Percentiles rank a stretch among this genome's conserved stretches.
Evolutionary conservation across 2,329 filamentous ascomycete genomes (phyloP).

Genomic region (Exophiala mesophila): DNA sequence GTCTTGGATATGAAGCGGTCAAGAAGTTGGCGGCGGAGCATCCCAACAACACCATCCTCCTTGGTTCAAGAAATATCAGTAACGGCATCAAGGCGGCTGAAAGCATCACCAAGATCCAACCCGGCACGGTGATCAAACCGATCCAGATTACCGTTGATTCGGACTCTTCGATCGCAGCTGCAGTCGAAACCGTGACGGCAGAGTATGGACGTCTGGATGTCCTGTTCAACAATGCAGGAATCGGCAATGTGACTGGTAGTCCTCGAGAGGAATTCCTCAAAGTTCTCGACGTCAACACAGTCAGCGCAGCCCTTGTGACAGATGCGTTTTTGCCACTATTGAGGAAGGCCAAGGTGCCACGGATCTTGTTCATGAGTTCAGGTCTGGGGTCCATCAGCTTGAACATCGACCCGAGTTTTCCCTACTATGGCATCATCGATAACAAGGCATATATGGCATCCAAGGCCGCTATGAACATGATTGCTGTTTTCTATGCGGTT

Average conservation of each 20-base stretch:
- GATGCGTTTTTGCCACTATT: slow-evolving; percentile 20
- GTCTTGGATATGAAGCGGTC: slow-evolving; percentile 20
- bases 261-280: slow-evolving; percentile 13
- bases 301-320: slow-evolving; percentile 11
- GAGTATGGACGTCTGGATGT: slow-evolving; percentile 22
- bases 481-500: slow-evolving; percentile 12
- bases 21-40: slow-evolving; percentile 30
- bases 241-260: slow-evolving; percentile 3
- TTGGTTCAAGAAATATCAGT: slow-evolving; percentile 31
- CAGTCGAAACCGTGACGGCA: slow-evolving; percentile 17
- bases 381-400: slow-evolving; percentile 14
- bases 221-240: slow-evolving; percentile 25
- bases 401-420: slow-evolving; percentile 9
- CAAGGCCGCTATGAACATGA: slow-evolving; percentile 20
- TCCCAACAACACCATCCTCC: slow-evolving; percentile 31
- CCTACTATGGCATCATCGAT: slow-evolving; percentile 4
- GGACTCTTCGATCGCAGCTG: slow-evolving; percentile 16
- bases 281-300: slow-evolving; percentile 21
- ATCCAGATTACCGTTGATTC: slow-evolving; percentile 15
- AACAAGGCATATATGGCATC: slow-evolving; percentile 14
- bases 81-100: slow-evolving; percentile 32
- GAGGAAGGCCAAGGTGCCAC: slow-evolving; percentile 16
- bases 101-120: slow-evolving; percentile 7
- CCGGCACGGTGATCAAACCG: slow-evolving; percentile 9
- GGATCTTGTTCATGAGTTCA: slow-evolving; percentile 21